Percentiles rank a stretch among this genome's conserved stretches.
Conservation (phyloP, 176 grass and related monocot genomes). For the Typha latifolia region DNA sequence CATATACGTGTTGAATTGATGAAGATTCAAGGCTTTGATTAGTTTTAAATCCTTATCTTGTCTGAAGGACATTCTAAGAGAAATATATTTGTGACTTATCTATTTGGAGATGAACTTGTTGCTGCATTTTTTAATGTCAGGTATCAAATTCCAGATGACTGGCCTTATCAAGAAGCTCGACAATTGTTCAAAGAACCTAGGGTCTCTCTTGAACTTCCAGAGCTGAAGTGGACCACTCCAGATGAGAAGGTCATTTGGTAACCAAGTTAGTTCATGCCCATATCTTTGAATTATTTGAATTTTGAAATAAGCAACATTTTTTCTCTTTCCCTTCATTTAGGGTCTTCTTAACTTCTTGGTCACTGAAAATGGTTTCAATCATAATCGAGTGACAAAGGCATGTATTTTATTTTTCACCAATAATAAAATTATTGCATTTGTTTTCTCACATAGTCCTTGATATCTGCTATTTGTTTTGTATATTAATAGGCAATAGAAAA, state of each 20-base stretch:
- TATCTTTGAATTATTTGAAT: conserved; percentile 8
- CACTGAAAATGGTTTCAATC: conserved; percentile 74
- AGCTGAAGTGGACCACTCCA: conserved; percentile 53
- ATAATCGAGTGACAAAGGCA: conserved; percentile 74
- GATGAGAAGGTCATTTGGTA: conserved; percentile 51
- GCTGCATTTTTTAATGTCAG: conserved; percentile 25
- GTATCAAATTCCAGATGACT: conserved; percentile 77
- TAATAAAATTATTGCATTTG: conserved; percentile 13
- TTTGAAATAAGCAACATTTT: conserved; percentile 8
- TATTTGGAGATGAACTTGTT: conserved; percentile 11
- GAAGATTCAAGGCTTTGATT: too few relatives aligned
- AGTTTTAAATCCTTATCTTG: background rate
- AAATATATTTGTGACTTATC: background rate
- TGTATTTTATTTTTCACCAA: conserved; percentile 8
- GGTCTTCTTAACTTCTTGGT: conserved; percentile 66
- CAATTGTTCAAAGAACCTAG: conserved; percentile 71
- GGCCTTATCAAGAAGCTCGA: conserved; percentile 88
- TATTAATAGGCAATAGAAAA: conserved; percentile 67
- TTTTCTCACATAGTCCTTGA: conserved; percentile 13
- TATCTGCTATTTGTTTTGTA: conserved; percentile 15
- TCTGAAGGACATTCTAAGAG: background rate
- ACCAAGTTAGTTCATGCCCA: background rate
- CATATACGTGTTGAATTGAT: too few relatives aligned
- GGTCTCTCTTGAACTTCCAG: conserved; percentile 52
- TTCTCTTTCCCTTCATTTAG: conserved; percentile 22